Evolutionary conservation across 2,329 filamentous ascomycete genomes (phyloP).

Genomic region (Ophiobolus disseminans): DNA sequence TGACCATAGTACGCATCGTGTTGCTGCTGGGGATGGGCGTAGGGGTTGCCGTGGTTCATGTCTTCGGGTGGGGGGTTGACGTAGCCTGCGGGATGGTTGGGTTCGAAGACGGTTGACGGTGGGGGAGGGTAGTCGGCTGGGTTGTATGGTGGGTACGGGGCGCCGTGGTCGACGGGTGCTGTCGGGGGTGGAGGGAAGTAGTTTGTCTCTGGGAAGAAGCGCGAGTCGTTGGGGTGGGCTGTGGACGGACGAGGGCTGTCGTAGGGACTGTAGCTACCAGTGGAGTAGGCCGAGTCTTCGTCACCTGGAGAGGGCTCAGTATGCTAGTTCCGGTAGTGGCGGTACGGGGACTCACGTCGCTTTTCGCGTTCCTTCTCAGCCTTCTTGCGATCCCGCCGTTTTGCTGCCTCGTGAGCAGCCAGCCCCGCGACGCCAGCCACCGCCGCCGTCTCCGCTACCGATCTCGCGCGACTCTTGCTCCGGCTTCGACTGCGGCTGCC

Average conservation of each 20-base stretch:
- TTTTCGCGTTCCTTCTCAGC: constrained; percentile 59
- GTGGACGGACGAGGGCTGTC: constrained; percentile 43
- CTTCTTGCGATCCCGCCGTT: constrained; percentile 64
- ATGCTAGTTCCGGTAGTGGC: constrained; percentile 16
- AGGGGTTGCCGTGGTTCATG: constrained; percentile 36
- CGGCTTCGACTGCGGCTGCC: constrained; percentile 50
- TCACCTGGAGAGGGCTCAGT: constrained; percentile 37
- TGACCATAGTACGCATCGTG: constrained; percentile 42
- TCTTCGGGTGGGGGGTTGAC: constrained; percentile 40
- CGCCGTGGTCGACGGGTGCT: constrained; percentile 35
- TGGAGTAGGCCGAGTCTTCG: constrained; percentile 46
- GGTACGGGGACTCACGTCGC: constrained; percentile 54
- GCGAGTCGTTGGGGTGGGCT: constrained; percentile 38
- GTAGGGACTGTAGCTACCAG: constrained; percentile 37
- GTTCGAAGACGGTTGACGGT: constrained; percentile 27
- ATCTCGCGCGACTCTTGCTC: constrained; percentile 58
- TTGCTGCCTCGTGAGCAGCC: constrained; percentile 64
- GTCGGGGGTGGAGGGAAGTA: constrained; percentile 59
- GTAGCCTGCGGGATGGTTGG: constrained; percentile 39
- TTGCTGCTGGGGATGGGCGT: constrained; percentile 30
- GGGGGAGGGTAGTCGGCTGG: constrained; percentile 55
- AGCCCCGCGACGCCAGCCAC: constrained; percentile 65
- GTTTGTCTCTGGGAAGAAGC: constrained; percentile 55
- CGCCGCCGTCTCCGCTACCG: constrained; percentile 62
- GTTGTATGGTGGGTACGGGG: constrained; percentile 43